These are phyloP conservation scores for Aspergillus quadrilineatus DNA, from an alignment of 2,329 filamentous ascomycete genomes.

Conservation along the genomic window DNA sequence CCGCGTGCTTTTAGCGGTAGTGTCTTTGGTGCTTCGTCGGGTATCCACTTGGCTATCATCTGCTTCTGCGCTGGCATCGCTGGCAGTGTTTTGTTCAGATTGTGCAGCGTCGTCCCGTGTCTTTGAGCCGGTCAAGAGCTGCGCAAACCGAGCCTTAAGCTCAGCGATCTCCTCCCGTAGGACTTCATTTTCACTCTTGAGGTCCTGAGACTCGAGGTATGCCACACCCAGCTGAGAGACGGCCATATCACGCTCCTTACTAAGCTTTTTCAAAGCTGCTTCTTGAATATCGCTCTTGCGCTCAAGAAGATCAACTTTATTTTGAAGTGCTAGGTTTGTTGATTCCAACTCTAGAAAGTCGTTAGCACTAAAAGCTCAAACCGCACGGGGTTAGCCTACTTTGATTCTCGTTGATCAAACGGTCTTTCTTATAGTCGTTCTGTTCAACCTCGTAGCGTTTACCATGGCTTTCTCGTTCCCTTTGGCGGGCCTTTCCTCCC, in stretches of 20 bases:
- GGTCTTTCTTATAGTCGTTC: slow-evolving; percentile 39
- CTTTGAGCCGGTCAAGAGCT: slow-evolving; percentile 24
- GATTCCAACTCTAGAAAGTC: slow-evolving; percentile 48
- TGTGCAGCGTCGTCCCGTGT: slow-evolving; percentile 29
- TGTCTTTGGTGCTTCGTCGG: slow-evolving; percentile 30
- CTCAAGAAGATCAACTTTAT: slow-evolving; percentile 55
- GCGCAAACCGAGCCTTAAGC: slow-evolving; percentile 38
- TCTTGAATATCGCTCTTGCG: slow-evolving; percentile 56
- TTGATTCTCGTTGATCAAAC: slow-evolving; percentile 37
- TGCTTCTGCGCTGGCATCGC: slow-evolving; percentile 27
- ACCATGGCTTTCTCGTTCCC: slow-evolving; percentile 38
- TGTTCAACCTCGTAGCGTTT: slow-evolving; percentile 45
- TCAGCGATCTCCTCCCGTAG: slow-evolving; percentile 40
- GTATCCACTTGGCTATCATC: slow-evolving; percentile 36
- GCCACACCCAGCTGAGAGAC: slow-evolving; percentile 58
- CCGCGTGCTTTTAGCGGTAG: slow-evolving; percentile 31
- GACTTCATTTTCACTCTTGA: slow-evolving; percentile 41
- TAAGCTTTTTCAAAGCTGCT: slow-evolving; percentile 54
- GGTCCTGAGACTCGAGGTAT: slow-evolving; percentile 52
- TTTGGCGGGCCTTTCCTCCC: slow-evolving; percentile 38
- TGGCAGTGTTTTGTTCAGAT: slow-evolving; percentile 26
- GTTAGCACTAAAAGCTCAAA: slow-evolving; percentile 24
- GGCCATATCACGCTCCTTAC: slow-evolving; percentile 57
- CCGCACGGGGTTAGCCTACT: slow-evolving; percentile 29
- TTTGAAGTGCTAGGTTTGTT: slow-evolving; percentile 54